Evolutionary conservation across 1,284 basidiomycete species (phyloP).

Genomic region (Thelephora terrestris): DNA sequence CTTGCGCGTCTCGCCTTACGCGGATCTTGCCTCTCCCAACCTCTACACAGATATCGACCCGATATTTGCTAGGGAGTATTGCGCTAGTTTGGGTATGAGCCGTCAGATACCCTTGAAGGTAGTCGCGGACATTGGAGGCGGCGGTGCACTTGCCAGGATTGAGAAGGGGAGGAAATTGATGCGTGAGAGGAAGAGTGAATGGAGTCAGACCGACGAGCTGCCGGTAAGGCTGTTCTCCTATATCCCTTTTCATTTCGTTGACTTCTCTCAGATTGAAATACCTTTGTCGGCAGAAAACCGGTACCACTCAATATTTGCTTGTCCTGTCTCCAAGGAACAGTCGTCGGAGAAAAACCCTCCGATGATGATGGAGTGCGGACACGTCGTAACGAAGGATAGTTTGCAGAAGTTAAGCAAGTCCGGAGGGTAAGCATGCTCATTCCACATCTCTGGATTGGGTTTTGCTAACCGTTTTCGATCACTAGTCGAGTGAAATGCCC

Average conservation of each 20-base stretch:
- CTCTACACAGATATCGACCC: conserved; percentile 71
- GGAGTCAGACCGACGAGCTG: conserved; percentile 84
- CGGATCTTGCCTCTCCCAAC: conserved; percentile 56
- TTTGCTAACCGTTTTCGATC: conserved; percentile 5
- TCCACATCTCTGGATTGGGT: neutral
- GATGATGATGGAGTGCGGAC: conserved; percentile 95
- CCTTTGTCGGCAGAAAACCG: conserved; percentile 77
- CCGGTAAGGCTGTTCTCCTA: conserved; percentile 42
- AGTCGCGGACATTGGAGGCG: conserved; percentile 84
- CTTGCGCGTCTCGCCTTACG: conserved; percentile 62
- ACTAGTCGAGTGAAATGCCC: conserved; percentile 78
- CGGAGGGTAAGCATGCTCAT: conserved; percentile 54
- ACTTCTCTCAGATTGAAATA: conserved; percentile 73
- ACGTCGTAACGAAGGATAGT: conserved; percentile 87
- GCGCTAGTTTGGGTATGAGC: conserved; percentile 79
- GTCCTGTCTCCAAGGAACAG: conserved; percentile 97
- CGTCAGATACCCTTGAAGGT: conserved; percentile 81
- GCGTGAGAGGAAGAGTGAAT: conserved; percentile 84
- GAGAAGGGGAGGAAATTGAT: conserved; percentile 91
- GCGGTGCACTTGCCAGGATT: conserved; percentile 80
- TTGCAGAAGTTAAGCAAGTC: conserved; percentile 80
- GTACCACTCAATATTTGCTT: conserved; percentile 96
- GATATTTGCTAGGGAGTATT: conserved; percentile 84
- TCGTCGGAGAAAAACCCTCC: conserved; percentile 90
- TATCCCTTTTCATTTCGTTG: neutral